Evolutionary conservation across 371 early-diverging fungal genomes (phyloP).

Genomic region (Apophysomyces trapeziformis): DNA sequence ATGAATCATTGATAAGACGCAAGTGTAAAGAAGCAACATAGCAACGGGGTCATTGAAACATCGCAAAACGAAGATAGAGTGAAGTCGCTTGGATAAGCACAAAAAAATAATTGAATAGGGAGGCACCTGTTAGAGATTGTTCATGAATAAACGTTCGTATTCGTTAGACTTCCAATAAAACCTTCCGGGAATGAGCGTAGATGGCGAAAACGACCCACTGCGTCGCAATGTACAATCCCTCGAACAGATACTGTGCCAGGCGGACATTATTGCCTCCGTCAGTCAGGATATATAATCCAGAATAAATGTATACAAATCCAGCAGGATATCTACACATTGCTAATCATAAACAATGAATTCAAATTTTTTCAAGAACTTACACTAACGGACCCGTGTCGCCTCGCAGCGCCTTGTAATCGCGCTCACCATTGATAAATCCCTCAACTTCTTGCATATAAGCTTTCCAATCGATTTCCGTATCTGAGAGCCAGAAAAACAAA

Average conservation of each 20-base stretch:
- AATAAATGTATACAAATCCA: conserved; percentile 90
- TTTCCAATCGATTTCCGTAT: conserved; percentile 95
- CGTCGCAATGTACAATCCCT: conserved; percentile 72
- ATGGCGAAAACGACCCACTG: conserved; percentile 66
- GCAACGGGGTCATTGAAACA: conserved; percentile 94
- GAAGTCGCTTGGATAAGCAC: conserved; percentile 77
- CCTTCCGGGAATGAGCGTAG: conserved; percentile 56
- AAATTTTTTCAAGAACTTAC: conserved; percentile 34
- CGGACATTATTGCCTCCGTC: conserved; percentile 68
- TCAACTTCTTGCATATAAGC: conserved; percentile 94
- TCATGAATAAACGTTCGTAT: conserved; percentile 2
- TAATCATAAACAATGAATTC: not conserved
- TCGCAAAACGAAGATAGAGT: conserved; percentile 89
- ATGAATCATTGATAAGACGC: conserved; percentile 64
- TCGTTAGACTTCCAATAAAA: not conserved
- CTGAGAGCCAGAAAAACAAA: conserved; percentile 35
- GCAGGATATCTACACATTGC: conserved; percentile 80
- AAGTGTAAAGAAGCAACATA: conserved; percentile 75
- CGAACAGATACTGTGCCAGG: conserved; percentile 83
- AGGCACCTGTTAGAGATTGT: conserved; percentile 52
- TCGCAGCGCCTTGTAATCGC: conserved; percentile 74
- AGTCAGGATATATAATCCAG: conserved; percentile 71
- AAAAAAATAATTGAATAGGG: conserved; percentile 66
- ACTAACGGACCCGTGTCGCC: conserved; percentile 97
- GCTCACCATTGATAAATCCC: conserved; percentile 78